Percentiles rank a stretch among this genome's conserved stretches.
Conservation (phyloP, 345 rosid species). For the sweet orange (Citrus sinensis) region DVS_A1.0 CM039165.1:23650001-23650500, state of each 20-base stretch:
- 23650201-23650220: neutral
- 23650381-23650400: neutral
- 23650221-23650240: neutral
- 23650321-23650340: neutral
- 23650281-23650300: neutral
- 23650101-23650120: slow-evolving; percentile 96
- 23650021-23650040: too few species aligned
- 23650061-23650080: too few species aligned
- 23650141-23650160: slow-evolving; percentile 96
- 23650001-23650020: too few species aligned
- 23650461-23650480: slow-evolving; percentile 49
- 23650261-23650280: neutral
- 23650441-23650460: neutral
- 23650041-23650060: too few species aligned
- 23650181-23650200: neutral
- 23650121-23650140: slow-evolving; percentile 88
- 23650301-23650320: neutral
- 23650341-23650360: neutral
- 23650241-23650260: neutral
- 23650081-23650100: slow-evolving; percentile 99
- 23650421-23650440: neutral
- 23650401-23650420: neutral
- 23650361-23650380: neutral
- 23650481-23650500: slow-evolving; percentile 98
- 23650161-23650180: neutral